These are phyloP conservation scores for Diutina mesorugosa DNA, from an alignment of 1,139 yeast species.

Conservation along the genomic window DNA sequence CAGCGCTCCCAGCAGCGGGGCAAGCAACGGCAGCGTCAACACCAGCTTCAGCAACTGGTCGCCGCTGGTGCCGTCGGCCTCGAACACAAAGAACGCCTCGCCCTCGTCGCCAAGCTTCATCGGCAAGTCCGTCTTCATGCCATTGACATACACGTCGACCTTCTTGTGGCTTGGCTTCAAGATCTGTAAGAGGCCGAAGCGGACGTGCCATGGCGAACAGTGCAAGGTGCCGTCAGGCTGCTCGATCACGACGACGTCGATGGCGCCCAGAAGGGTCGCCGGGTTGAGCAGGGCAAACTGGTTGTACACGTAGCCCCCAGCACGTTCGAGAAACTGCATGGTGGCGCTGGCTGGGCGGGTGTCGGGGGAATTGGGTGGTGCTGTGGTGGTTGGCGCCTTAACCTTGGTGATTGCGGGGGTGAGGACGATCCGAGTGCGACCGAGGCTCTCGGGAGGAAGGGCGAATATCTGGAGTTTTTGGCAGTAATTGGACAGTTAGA, in stretches of 20 bases:
- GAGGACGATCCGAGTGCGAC: no score
- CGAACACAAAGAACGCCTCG: slow-evolving; percentile 94
- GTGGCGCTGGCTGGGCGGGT: neutral
- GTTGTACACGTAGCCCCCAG: slow-evolving; percentile 86
- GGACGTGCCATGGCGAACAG: slow-evolving; percentile 92
- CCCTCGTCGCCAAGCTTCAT: slow-evolving; percentile 98
- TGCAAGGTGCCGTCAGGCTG: slow-evolving; percentile 71
- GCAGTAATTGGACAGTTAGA: no score
- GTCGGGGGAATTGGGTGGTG: neutral
- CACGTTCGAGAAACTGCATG: slow-evolving; percentile 96
- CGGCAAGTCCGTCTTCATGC: slow-evolving; percentile 66
- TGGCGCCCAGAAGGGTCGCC: slow-evolving; percentile 92
- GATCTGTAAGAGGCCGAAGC: slow-evolving; percentile 90
- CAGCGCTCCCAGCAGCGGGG: slow-evolving; percentile 13
- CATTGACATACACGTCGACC: slow-evolving; percentile 81
- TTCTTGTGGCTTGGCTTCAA: slow-evolving; percentile 94
- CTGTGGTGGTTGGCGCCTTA: no score
- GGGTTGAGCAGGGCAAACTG: slow-evolving; percentile 97
- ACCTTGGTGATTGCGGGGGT: no score
- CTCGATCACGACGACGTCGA: slow-evolving; percentile 93
- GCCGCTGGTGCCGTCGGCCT: slow-evolving; percentile 44
- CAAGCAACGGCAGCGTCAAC: slow-evolving; percentile 83
- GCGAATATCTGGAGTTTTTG: no score
- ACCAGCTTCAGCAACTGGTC: slow-evolving; percentile 59
- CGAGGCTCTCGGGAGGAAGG: no score